A percentile compares a stretch with the other conserved stretches of the same genome.
phyloP scores from a whole-genome alignment of 371 early-diverging fungal genomes.

The Coemansia sp. region DNA sequence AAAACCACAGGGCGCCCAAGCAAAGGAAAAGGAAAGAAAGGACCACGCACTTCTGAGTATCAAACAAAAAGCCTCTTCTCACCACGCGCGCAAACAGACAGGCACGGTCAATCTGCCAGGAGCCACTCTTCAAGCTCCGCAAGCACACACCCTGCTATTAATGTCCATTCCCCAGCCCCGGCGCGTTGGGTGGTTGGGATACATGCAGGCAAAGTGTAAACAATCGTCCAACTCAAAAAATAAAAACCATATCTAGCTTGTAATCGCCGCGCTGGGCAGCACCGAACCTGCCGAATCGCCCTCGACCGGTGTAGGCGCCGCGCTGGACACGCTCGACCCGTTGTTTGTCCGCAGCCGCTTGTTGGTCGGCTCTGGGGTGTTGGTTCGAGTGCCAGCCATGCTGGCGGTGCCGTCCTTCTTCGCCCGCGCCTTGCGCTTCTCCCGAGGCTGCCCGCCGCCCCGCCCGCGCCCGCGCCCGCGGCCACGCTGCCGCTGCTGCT shows the following conservation, averaged over 20 bases:
- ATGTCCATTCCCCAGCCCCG: no score
- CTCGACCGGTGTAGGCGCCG: slow-evolving; percentile 12
- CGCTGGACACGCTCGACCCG: slow-evolving; percentile 12
- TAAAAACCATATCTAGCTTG: slow-evolving; percentile 6
- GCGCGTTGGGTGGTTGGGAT: no score
- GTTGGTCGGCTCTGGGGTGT: slow-evolving; percentile 26
- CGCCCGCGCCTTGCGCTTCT: slow-evolving; percentile 35
- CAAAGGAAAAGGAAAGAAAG: no score
- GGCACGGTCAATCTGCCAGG: no score
- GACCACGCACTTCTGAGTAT: no score
- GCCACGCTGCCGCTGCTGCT: slow-evolving; percentile 14
- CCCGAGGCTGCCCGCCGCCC: slow-evolving; percentile 18
- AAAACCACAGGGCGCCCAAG: no score
- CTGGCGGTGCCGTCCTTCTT: slow-evolving; percentile 14
- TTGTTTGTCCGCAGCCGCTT: slow-evolving; percentile 21
- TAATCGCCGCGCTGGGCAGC: slow-evolving; percentile 5
- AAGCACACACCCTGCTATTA: no score
- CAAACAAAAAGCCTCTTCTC: no score
- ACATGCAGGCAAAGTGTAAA: no score
- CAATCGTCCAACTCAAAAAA: not conserved
- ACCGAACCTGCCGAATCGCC: slow-evolving; percentile 7
- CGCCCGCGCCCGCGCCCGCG: slow-evolving; percentile 21
- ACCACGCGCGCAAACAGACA: no score
- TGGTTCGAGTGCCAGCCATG: slow-evolving; percentile 22
- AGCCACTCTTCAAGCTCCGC: no score